Evolutionary conservation across 140 eudicot genomes (phyloP).

Genomic region (Ambrosia hybrid): DNA sequence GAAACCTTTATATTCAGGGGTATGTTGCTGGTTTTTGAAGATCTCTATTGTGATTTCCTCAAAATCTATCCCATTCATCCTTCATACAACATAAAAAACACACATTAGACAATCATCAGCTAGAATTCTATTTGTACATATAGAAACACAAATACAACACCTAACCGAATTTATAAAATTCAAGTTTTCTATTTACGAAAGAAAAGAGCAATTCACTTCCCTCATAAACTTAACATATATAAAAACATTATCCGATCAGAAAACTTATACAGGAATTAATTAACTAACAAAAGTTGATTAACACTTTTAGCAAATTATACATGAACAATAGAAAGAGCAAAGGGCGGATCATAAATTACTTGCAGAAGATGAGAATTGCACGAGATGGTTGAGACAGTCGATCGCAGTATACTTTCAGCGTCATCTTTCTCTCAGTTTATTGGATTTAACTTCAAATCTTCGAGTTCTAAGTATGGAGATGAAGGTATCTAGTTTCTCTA

Average conservation of each 20-base stretch:
- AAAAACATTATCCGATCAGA: too few species aligned
- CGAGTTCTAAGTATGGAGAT: background rate
- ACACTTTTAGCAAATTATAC: too few species aligned
- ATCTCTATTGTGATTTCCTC: conserved; percentile 57
- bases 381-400: conserved; percentile 45
- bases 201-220: too few species aligned
- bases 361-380: conserved; percentile 43
- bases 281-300: too few species aligned
- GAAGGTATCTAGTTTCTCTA: background rate
- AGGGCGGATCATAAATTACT: conserved; percentile 1
- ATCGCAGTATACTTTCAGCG: conserved; percentile 33
- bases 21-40: conserved; percentile 43
- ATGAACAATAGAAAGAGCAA: background rate
- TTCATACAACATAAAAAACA: conserved; percentile 13
- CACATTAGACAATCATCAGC: too few species aligned
- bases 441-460: background rate
- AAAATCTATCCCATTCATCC: conserved; percentile 77
- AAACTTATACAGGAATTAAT: too few species aligned
- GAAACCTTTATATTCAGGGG: conserved; percentile 73
- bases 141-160: background rate
- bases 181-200: too few species aligned
- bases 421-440: background rate
- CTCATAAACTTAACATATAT: too few species aligned
- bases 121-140: too few species aligned
- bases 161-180: too few species aligned